A percentile compares a stretch with the other conserved stretches of the same genome.
Conservation (phyloP, 2,329 filamentous ascomycete species). For the Neophaeococcomyces aloes region DNA sequence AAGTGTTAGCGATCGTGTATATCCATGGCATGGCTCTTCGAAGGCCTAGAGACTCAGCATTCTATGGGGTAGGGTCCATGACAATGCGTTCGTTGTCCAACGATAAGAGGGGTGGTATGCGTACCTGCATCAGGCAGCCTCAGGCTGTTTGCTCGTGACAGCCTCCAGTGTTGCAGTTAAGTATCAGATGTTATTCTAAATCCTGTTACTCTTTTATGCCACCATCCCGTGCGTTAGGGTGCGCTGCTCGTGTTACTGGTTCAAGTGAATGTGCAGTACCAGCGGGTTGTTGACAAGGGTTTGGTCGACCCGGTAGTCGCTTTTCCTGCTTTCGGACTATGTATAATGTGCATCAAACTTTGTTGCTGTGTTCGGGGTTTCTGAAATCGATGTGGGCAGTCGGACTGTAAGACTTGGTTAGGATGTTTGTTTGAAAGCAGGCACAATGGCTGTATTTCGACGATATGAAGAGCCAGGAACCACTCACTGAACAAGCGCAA, state of each 20-base stretch:
- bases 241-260: not conserved
- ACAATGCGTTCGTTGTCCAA: not conserved
- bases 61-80: too few relatives aligned
- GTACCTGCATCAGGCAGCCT: slow-evolving; percentile 20
- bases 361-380: too few relatives aligned
- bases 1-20: slow-evolving; percentile 6
- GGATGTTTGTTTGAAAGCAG: too few relatives aligned
- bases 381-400: too few relatives aligned
- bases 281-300: not conserved
- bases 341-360: too few relatives aligned
- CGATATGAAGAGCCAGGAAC: not conserved
- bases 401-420: too few relatives aligned
- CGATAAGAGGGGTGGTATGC: slow-evolving; percentile 4
- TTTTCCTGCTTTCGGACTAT: not conserved
- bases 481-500: slow-evolving; percentile 3
- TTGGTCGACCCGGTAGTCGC: not conserved
- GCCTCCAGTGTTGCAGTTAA: slow-evolving; percentile 9
- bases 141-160: slow-evolving; percentile 6
- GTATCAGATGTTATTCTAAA: not conserved
- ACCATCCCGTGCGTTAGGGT: slow-evolving; percentile 2
- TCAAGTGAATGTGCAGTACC: not conserved
- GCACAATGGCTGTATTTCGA: not conserved
- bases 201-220: not conserved
- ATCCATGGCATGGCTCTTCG: not conserved
- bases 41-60: not conserved